Evolutionary conservation across 2,329 filamentous ascomycete genomes (phyloP), one percentile per base, ranked within the genome.

Genomic region (Tympanopsis confertula): DNA sequence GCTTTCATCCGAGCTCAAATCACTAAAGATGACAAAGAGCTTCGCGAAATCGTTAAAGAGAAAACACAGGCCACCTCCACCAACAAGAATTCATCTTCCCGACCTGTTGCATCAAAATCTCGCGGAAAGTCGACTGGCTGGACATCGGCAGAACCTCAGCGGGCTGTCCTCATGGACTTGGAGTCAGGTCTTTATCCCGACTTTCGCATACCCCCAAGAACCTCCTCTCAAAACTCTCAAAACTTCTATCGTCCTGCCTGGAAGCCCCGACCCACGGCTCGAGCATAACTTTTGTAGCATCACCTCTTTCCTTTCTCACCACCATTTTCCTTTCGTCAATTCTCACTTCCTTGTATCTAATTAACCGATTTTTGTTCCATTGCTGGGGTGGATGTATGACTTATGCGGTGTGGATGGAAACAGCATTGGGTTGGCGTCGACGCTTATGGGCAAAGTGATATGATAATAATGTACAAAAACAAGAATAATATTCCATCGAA

Each of bases 391-490:
- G n/a, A n/a, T n/a, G n/a, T n/a, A n/a, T n/a, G n/a, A n/a, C n/a
- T n/a, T n/a, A n/a, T n/a, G n/a, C n/a, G 7, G 7, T 26, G 22
- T 26, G 7, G 15, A 12, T 15, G 10, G 15, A 13, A 33, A 33
- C 10, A 33, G 30, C 30, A 33, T 33, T 33, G 30, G 30, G 12
- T 12, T 33, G 30, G 30, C 30, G 30, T 33, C n/a, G n/a, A n/a
- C n/a, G n/a, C n/a, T n/a, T n/a, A n/a, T n/a, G n/a, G n/a, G n/a
- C n/a, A n/a, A n/a, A n/a, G n/a, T n/a, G n/a, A n/a, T n/a, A n/a
- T n/a, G n/a, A n/a, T n/a, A n/a, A n/a, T n/a, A n/a, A n/a, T n/a
- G n/a, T n/a, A n/a, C n/a, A n/a, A n/a, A n/a, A n/a, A n/a, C n/a
- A n/a, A n/a, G n/a, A n/a, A n/a, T n/a, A n/a, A n/a, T n/a, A n/a